These are phyloP conservation scores for Hypericum androsaemum DNA, from an alignment of 345 rosid genomes.

Conservation along the genomic window DNA sequence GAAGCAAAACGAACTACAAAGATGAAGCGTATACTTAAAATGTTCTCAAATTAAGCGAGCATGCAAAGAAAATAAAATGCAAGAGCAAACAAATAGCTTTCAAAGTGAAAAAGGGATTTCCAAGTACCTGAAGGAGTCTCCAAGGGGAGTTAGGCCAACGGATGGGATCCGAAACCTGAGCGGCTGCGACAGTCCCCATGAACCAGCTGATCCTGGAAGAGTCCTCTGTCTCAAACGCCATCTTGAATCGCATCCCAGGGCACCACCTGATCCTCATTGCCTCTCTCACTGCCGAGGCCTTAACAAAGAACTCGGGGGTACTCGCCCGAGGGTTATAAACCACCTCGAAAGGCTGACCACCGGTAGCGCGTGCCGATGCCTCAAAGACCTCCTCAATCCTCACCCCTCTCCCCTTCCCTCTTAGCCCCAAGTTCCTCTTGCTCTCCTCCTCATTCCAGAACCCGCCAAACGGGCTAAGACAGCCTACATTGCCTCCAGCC, in stretches of 20 bases:
- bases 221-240: constrained; percentile 3
- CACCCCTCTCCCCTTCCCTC: neutral
- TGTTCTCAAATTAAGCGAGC: no score
- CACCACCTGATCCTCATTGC: constrained; percentile 2
- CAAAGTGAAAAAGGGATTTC: no score
- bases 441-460: constrained; percentile 12
- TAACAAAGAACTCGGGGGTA: constrained; percentile 3
- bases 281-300: neutral
- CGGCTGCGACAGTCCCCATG: neutral
- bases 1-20: no score
- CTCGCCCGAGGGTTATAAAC: neutral
- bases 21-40: no score
- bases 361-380: neutral
- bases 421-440: constrained; percentile 3
- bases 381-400: neutral
- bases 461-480: constrained; percentile 35
- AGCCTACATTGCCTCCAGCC: constrained; percentile 33
- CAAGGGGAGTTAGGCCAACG: constrained; percentile 7
- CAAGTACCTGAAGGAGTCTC: constrained; percentile 5
- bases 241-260: constrained; percentile 6
- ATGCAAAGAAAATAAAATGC: no score
- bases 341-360: constrained; percentile 2
- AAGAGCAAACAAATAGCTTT: no score
- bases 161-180: constrained; percentile 1
- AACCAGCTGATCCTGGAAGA: constrained; percentile 5